Evolutionary conservation across 2,329 filamentous ascomycete genomes (phyloP).

Genomic region (Aureobasidium leucospermi): DNA sequence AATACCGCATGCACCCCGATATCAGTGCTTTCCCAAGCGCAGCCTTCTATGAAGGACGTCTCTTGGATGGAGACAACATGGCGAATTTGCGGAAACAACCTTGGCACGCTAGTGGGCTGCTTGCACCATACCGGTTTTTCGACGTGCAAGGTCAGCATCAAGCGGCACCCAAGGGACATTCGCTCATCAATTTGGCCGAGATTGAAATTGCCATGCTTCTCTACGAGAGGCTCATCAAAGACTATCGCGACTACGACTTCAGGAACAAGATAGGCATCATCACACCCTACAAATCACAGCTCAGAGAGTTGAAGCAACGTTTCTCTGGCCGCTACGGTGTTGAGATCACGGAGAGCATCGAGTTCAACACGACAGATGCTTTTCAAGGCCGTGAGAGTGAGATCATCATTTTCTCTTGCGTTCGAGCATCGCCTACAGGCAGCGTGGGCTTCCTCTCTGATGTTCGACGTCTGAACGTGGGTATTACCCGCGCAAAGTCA

Average conservation of each 20-base stretch:
- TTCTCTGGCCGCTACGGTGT: slow-evolving; percentile 70
- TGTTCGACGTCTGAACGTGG: slow-evolving; percentile 98
- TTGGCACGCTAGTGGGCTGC: slow-evolving; percentile 76
- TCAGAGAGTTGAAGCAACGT: slow-evolving; percentile 67
- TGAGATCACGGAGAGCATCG: slow-evolving; percentile 67
- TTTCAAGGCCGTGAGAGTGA: slow-evolving; percentile 96
- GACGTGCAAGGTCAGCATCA: slow-evolving; percentile 86
- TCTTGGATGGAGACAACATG: slow-evolving; percentile 84
- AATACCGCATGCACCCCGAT: slow-evolving; percentile 98
- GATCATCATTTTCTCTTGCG: slow-evolving; percentile 98
- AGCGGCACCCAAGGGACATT: slow-evolving; percentile 74
- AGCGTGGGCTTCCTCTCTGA: slow-evolving; percentile 98
- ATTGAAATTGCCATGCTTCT: slow-evolving; percentile 78
- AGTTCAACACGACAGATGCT: slow-evolving; percentile 98
- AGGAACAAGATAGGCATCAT: slow-evolving; percentile 89
- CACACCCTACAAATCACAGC: slow-evolving; percentile 92
- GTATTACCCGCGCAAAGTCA: slow-evolving; percentile 90
- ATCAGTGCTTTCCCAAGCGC: slow-evolving; percentile 86
- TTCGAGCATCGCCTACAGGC: slow-evolving; percentile 83
- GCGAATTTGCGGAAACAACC: slow-evolving; percentile 63
- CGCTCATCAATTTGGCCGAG: slow-evolving; percentile 82
- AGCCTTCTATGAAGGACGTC: slow-evolving; percentile 83
- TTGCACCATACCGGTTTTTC: slow-evolving; percentile 94
- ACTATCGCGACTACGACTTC: slow-evolving; percentile 63
- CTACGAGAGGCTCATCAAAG: slow-evolving; percentile 69